Evolutionary conservation across 1,284 basidiomycete species (phyloP).

Genomic region (Austroboletus rostrupii): DNA sequence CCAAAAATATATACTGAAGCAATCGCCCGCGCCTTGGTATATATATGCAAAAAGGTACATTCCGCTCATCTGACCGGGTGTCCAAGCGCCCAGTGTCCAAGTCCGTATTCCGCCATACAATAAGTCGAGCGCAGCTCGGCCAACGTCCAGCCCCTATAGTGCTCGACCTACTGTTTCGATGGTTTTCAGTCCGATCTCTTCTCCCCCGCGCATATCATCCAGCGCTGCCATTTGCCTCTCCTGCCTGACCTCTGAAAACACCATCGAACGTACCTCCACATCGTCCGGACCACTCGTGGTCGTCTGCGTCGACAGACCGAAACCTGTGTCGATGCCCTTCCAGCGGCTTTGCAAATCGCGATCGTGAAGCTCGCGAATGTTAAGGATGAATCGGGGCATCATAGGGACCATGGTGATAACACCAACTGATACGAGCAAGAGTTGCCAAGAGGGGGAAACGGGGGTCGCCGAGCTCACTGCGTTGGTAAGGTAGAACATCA

Average conservation of each 20-base stretch:
- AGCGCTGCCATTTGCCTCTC: background rate
- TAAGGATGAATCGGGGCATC: slow-evolving; percentile 1
- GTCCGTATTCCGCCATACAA: too few relatives aligned
- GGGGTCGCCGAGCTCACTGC: too few relatives aligned
- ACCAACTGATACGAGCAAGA: background rate
- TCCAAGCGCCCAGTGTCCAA: too few relatives aligned
- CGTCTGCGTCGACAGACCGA: background rate
- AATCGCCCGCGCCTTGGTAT: too few relatives aligned
- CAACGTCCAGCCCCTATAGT: too few relatives aligned
- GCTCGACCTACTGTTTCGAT: too few relatives aligned
- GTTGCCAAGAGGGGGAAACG: background rate
- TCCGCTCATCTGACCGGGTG: too few relatives aligned
- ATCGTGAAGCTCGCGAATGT: background rate
- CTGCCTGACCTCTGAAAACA: background rate
- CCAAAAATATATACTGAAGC: too few relatives aligned
- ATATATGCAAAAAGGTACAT: too few relatives aligned
- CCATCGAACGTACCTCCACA: background rate
- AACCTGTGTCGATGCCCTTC: background rate
- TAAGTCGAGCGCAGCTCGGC: too few relatives aligned
- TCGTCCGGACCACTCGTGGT: background rate
- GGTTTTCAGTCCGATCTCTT: too few relatives aligned
- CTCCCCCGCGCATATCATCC: too few relatives aligned
- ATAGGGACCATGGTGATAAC: background rate
- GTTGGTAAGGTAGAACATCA: background rate
- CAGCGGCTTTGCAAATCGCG: background rate